phyloP scores from a whole-genome alignment of 768 basidiomycete species.

The Termitomyces sp. region DNA sequence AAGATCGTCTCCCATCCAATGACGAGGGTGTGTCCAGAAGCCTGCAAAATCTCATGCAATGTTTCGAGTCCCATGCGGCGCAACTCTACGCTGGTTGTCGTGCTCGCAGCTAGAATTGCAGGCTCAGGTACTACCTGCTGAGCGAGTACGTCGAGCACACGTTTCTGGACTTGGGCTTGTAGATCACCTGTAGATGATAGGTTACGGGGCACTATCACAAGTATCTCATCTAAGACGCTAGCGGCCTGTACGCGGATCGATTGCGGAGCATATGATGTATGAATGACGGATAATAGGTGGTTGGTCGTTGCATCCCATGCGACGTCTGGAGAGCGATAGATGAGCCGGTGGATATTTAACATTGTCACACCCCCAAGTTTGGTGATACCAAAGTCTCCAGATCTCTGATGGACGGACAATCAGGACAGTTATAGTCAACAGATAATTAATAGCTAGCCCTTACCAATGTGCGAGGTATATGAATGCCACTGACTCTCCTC shows the following conservation, averaged over 20 bases:
- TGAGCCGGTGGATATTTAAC: constrained; percentile 83
- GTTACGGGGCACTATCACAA: constrained; percentile 73
- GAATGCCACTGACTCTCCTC: constrained; percentile 83
- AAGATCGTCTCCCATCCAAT: constrained; percentile 95
- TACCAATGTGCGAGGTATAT: constrained; percentile 73
- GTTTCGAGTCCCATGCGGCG: constrained; percentile 87
- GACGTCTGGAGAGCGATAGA: constrained; percentile 74
- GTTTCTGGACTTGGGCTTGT: constrained; percentile 69
- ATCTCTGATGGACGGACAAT: constrained; percentile 46
- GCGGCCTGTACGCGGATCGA: constrained; percentile 86
- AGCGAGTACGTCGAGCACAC: constrained; percentile 80
- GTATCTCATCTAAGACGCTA: constrained; percentile 77
- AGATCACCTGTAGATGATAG: constrained; percentile 53
- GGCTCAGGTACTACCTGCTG: constrained; percentile 65
- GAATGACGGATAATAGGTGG: constrained; percentile 76
- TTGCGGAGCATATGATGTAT: constrained; percentile 64
- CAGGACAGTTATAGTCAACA: background rate
- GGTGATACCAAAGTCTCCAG: constrained; percentile 90
- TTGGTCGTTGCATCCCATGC: constrained; percentile 81
- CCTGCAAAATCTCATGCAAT: constrained; percentile 84
- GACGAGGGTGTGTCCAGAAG: constrained; percentile 86
- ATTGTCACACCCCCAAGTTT: constrained; percentile 76
- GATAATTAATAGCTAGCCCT: constrained; percentile 19
- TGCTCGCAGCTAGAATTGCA: constrained; percentile 24
- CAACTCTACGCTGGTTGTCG: constrained; percentile 62